Evolutionary conservation across 108 stramenopile species (phyloP), one percentile per base, ranked within the genome.

Genomic region (Nitzschia sp.): DNA sequence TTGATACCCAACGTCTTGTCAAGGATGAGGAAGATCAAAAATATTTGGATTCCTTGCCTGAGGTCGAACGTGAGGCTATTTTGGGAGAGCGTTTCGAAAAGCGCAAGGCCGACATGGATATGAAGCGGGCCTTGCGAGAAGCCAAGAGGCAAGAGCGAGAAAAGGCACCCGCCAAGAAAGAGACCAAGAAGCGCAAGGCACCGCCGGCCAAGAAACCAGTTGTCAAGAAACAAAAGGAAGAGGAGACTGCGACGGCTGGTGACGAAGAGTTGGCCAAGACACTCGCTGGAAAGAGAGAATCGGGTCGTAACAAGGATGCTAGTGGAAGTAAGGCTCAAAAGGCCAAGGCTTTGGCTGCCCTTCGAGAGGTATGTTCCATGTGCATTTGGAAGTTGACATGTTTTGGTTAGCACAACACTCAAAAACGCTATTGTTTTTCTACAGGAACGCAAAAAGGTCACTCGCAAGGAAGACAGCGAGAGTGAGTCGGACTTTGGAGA

Each of bases 51-150:
- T 78, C 83, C 24, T 51, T 94, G 44, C 86, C 90, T 9, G 93
- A 94, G 65, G 50, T 94, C 15, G 93, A 94, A 59, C 88, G 93
- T 70, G 93, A 94, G 80, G 86, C 87, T 46, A 90, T 90, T 64
- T 65, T 94, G 2, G 93, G 80, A 11, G 89, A 94, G 46, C 85
- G 93, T 29, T 94, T 92, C 72, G 93, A 94, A 68, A 82, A 91
- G 60, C 76, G 89, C 22, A 94, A 94, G 75, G 79, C 72, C 48
- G 83, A 86, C 25, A 83, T 79, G 54, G 93, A 92, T 73, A 92
- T 92, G 90, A 94, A 87, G 55, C 77, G 79, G 63, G 93, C 93
- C 17, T 72, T 91, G 14, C 70, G 86, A 50, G 89, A 91, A 53
- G 67, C 79, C 29, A 93, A 90, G 79, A 71, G 78, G 22, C 67